phyloP scores from a whole-genome alignment of 2,329 filamentous ascomycete genomes.

The Ceratocystis papillata region DNA sequence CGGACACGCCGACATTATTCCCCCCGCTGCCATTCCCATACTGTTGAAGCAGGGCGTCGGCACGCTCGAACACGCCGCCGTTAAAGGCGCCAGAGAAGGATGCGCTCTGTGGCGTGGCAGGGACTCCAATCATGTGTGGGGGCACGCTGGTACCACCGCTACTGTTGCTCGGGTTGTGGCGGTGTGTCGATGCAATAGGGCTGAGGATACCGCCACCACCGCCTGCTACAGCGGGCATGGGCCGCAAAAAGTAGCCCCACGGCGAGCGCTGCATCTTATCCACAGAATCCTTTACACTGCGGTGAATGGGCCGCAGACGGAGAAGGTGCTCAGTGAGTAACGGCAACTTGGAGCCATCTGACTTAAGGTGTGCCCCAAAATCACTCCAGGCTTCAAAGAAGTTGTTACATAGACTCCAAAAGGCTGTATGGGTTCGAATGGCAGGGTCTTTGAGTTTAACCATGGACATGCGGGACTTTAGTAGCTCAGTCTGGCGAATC shows the following conservation, averaged over 20 bases:
- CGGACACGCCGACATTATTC: not conserved
- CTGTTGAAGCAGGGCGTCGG: slow-evolving; percentile 45
- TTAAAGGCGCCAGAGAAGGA: slow-evolving; percentile 46
- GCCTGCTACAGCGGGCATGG: slow-evolving; percentile 25
- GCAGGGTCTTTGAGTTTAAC: slow-evolving; percentile 80
- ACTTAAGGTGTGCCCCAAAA: slow-evolving; percentile 51
- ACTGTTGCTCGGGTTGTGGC: slow-evolving; percentile 18
- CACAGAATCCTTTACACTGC: slow-evolving; percentile 68
- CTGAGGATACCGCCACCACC: slow-evolving; percentile 22
- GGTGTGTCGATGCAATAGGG: slow-evolving; percentile 19
- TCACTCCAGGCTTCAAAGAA: slow-evolving; percentile 62
- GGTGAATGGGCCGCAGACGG: slow-evolving; percentile 70
- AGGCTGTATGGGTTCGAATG: slow-evolving; percentile 51
- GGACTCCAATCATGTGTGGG: slow-evolving; percentile 54
- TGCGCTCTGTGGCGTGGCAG: slow-evolving; percentile 53
- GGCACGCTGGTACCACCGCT: slow-evolving; percentile 11
- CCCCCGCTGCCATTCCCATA: slow-evolving; percentile 43
- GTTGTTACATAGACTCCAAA: slow-evolving; percentile 62
- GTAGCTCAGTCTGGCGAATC: slow-evolving; percentile 59
- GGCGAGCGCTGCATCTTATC: slow-evolving; percentile 55
- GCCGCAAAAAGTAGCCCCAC: slow-evolving; percentile 40
- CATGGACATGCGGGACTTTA: slow-evolving; percentile 61
- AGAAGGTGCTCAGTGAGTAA: slow-evolving; percentile 57
- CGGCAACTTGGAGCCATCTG: slow-evolving; percentile 38
- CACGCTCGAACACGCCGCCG: slow-evolving; percentile 50